Evolutionary conservation across 192 early-diverging fungal genomes (phyloP).

Genomic region (Coemansia sp.): DNA sequence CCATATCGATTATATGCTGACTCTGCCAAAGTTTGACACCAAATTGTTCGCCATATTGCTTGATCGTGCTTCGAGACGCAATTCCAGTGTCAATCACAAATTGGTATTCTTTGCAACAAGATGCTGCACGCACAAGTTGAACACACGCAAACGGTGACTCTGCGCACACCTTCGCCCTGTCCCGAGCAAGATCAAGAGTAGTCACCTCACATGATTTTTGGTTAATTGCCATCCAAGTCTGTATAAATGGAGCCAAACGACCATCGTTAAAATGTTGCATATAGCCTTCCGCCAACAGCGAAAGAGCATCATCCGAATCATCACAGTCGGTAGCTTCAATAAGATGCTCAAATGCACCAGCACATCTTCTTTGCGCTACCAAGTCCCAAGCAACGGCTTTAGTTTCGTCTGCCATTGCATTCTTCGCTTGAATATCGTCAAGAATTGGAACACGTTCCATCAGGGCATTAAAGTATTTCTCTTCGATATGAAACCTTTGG

Average conservation of each 20-base stretch:
- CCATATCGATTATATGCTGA: conserved; percentile 57
- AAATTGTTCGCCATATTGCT: conserved; percentile 13
- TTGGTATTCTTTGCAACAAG: conserved; percentile 10
- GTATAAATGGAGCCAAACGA: conserved; percentile 11
- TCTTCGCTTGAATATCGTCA: conserved; percentile 5
- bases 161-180: conserved; percentile 11
- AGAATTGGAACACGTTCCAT: conserved; percentile 19
- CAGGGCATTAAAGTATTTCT: conserved; percentile 30
- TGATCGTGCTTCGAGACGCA: conserved; percentile 16
- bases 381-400: conserved; percentile 24
- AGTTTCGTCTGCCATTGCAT: conserved; percentile 21
- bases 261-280: conserved; percentile 17
- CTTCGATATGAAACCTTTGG: conserved; percentile 15
- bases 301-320: background rate
- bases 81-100: conserved; percentile 20
- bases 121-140: conserved; percentile 16
- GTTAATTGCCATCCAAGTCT: conserved; percentile 16
- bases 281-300: conserved; percentile 12
- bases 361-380: conserved; percentile 15
- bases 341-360: conserved; percentile 38
- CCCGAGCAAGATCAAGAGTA: conserved; percentile 18
- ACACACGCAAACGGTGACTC: conserved; percentile 46
- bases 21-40: conserved; percentile 36
- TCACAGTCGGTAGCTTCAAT: conserved; percentile 22
- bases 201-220: background rate